Conservation (phyloP, 306 rosid species). For the Fagus sylvatica region DNA sequence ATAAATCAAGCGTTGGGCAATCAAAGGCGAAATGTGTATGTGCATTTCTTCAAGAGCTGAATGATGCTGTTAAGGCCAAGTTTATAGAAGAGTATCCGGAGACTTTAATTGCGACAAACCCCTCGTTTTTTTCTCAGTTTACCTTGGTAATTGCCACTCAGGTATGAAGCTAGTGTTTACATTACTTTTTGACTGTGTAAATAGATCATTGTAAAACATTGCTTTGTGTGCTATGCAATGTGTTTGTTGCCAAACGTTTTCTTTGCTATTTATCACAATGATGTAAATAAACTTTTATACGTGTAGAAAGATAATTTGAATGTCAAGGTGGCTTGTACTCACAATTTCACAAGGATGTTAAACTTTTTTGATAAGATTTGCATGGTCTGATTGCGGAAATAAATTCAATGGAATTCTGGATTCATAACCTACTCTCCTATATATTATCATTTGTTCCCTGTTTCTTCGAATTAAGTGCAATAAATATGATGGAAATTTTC, state of each 20-base stretch:
- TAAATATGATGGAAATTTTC: constrained; percentile 33
- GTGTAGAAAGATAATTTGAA: not conserved
- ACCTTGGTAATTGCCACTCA: constrained; percentile 91
- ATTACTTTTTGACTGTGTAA: not conserved
- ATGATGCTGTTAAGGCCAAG: constrained; percentile 95
- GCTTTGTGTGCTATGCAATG: not conserved
- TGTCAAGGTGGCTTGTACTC: not conserved
- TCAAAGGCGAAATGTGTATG: constrained; percentile 92
- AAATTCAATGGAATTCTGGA: not conserved
- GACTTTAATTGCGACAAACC: constrained; percentile 72
- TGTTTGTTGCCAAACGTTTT: not conserved
- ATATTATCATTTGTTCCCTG: not conserved
- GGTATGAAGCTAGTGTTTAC: constrained; percentile 43
- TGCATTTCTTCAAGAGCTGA: constrained; percentile 94
- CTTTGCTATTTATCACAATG: not conserved
- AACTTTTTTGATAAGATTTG: not conserved
- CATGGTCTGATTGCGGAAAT: not conserved
- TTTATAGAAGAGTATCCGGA: constrained; percentile 89
- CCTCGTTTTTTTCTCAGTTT: constrained; percentile 91
- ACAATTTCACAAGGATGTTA: too few relatives aligned
- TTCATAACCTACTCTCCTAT: not conserved
- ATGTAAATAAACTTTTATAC: not conserved
- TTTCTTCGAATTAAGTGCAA: constrained; percentile 3
- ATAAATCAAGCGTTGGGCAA: constrained; percentile 79
- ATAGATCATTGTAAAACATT: not conserved